phyloP scores from a whole-genome alignment of 2,329 filamentous ascomycete species.

The Neopestalotiopsis clavispora region DNA sequence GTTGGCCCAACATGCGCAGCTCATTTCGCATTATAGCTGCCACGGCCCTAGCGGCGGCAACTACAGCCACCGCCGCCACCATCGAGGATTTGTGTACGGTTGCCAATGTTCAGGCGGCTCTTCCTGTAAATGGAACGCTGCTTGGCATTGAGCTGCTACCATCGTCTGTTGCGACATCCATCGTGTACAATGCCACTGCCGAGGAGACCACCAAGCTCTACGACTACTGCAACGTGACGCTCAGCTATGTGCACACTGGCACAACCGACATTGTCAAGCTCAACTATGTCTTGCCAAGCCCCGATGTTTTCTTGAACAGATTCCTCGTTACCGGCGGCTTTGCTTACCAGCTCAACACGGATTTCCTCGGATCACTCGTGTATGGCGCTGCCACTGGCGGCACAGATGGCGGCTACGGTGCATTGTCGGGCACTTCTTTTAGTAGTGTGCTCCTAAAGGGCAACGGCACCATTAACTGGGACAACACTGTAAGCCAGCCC shows the following conservation, averaged over 20 bases:
- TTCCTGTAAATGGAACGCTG: slow-evolving; percentile 47
- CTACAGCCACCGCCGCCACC: slow-evolving; percentile 34
- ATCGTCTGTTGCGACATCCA: slow-evolving; percentile 43
- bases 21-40: slow-evolving; percentile 1
- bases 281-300: slow-evolving; percentile 12
- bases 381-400: slow-evolving; percentile 13
- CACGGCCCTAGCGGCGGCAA: slow-evolving; percentile 11
- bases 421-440: slow-evolving; percentile 13
- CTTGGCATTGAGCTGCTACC: slow-evolving; percentile 46
- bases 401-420: slow-evolving; percentile 13
- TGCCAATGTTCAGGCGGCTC: slow-evolving; percentile 45
- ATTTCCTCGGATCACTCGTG: slow-evolving; percentile 9
- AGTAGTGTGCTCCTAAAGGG: slow-evolving; percentile 2
- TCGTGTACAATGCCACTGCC: slow-evolving; percentile 41
- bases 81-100: slow-evolving; percentile 48
- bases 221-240: slow-evolving; percentile 17
- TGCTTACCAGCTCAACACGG: slow-evolving; percentile 8
- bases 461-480: slow-evolving; percentile 12
- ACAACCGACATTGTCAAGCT: slow-evolving; percentile 26
- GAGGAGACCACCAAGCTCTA: slow-evolving; percentile 31
- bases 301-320: slow-evolving; percentile 43
- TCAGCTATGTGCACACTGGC: slow-evolving; percentile 11
- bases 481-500: slow-evolving; percentile 28
- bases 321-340: slow-evolving; percentile 8
- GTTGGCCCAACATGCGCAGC: slow-evolving; percentile 9